A percentile compares a stretch with the other conserved stretches of the same genome.
These are phyloP conservation scores for Sanchytrium tribonematis DNA, from an alignment of 371 early-diverging fungal species.

Conservation along the genomic window DNA sequence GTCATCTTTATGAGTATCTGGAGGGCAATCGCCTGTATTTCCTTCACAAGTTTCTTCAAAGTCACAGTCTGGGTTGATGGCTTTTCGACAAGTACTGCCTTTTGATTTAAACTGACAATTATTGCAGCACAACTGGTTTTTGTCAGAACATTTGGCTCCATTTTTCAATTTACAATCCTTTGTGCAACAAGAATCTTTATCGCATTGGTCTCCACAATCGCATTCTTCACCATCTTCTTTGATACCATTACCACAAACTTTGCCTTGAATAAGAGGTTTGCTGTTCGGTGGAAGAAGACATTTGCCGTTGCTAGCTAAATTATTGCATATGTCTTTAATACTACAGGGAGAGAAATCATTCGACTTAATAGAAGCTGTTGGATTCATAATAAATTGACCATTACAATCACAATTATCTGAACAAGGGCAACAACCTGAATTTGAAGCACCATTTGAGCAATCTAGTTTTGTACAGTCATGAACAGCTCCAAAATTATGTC, in stretches of 20 bases:
- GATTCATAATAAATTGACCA: not conserved
- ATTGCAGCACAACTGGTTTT: conserved; percentile 3
- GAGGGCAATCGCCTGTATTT: conserved; percentile 35
- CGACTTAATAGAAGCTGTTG: not conserved
- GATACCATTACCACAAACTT: conserved; percentile 6
- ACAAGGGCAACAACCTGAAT: conserved; percentile 1
- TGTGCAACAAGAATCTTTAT: conserved; percentile 3
- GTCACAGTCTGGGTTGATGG: conserved; percentile 32
- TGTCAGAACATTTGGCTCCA: conserved; percentile 1
- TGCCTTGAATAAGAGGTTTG: not conserved
- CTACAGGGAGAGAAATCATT: conserved; percentile 1
- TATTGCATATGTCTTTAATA: conserved; percentile 2
- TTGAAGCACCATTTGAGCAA: not conserved
- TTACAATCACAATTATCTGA: not conserved
- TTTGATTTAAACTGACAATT: conserved; percentile 3
- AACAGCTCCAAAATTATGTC: conserved; percentile 6
- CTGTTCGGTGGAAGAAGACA: conserved; percentile 2
- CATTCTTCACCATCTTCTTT: conserved; percentile 5
- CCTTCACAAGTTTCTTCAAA: conserved; percentile 51
- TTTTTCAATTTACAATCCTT: conserved; percentile 4
- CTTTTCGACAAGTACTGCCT: conserved; percentile 1
- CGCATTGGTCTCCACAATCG: conserved; percentile 4
- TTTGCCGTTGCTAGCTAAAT: conserved; percentile 1
- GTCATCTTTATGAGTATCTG: conserved; percentile 30
- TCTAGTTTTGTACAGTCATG: conserved; percentile 2